A percentile compares a stretch with the other conserved stretches of the same genome.
Evolutionary conservation across 306 rosid species (phyloP).

Genomic region (Dryas octopetala): DNA sequence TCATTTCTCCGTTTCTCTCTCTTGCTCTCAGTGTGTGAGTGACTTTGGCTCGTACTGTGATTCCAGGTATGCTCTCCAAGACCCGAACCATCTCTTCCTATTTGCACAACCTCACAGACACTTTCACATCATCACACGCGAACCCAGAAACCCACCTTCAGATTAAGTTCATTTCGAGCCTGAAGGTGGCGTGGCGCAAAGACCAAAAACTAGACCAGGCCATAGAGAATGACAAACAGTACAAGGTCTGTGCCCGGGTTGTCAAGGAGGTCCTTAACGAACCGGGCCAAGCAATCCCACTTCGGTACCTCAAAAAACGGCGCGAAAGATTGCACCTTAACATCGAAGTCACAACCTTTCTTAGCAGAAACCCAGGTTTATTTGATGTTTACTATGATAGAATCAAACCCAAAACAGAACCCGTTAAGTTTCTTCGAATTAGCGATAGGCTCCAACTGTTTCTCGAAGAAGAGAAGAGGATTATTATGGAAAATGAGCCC

Average conservation of each 20-base stretch:
- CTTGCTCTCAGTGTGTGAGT: too few species aligned
- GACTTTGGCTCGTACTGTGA: background rate
- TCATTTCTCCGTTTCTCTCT: background rate
- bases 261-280: constrained; percentile 64
- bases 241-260: constrained; percentile 54
- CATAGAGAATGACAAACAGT: constrained; percentile 66
- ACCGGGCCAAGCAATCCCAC: constrained; percentile 57
- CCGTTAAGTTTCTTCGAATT: constrained; percentile 50
- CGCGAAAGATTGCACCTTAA: constrained; percentile 72
- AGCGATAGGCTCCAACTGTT: constrained; percentile 46
- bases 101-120: constrained; percentile 17
- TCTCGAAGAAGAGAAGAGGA: constrained; percentile 51
- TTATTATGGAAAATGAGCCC: constrained; percentile 47
- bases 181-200: constrained; percentile 84
- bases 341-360: constrained; percentile 40
- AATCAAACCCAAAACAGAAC: constrained; percentile 73
- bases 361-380: constrained; percentile 58
- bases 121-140: background rate
- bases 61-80: constrained; percentile 46
- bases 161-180: constrained; percentile 53
- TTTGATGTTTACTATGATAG: constrained; percentile 60
- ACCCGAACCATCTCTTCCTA: constrained; percentile 20
- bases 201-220: constrained; percentile 69
- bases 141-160: constrained; percentile 27
- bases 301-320: constrained; percentile 64